A percentile compares a stretch with the other conserved stretches of the same genome.
These are phyloP conservation scores for Castanea crenata DNA, from an alignment of 306 rosid genomes.

Conservation along the genomic window DNA sequence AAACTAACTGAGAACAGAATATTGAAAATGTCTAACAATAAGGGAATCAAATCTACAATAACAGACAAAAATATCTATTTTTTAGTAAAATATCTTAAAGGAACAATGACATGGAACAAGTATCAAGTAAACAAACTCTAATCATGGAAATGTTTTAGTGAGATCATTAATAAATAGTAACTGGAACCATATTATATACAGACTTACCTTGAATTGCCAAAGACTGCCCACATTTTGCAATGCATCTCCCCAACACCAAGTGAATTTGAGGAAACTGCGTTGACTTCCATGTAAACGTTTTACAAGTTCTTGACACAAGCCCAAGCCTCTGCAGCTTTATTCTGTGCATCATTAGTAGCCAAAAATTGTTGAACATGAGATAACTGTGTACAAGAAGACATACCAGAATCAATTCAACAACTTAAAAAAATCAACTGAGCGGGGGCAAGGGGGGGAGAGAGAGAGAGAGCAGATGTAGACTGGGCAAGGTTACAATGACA, in stretches of 20 bases:
- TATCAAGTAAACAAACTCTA: neutral
- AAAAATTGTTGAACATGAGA: constrained; percentile 97
- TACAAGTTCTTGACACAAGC: constrained; percentile 64
- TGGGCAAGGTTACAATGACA: no score
- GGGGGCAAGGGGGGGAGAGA: no score
- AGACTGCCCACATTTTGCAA: constrained; percentile 78
- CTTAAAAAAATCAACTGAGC: neutral
- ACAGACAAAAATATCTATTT: neutral
- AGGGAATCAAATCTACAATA: neutral
- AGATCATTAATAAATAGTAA: constrained; percentile 3
- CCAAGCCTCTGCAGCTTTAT: constrained; percentile 94
- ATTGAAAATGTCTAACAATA: neutral
- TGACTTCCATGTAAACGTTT: constrained; percentile 72
- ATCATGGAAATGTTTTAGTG: neutral
- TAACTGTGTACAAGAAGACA: constrained; percentile 49
- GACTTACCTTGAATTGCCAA: constrained; percentile 69
- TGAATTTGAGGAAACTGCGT: constrained; percentile 54
- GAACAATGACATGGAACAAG: neutral
- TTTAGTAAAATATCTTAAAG: neutral
- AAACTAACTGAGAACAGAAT: no score
- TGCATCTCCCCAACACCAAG: constrained; percentile 71
- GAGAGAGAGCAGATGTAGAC: no score
- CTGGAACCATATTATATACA: constrained; percentile 5
- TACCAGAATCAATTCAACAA: constrained; percentile 10
- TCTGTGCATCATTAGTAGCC: constrained; percentile 95